Base-by-base conservation (phyloP, 306 rosid species). In the Phaseolus lunatus region DNA sequence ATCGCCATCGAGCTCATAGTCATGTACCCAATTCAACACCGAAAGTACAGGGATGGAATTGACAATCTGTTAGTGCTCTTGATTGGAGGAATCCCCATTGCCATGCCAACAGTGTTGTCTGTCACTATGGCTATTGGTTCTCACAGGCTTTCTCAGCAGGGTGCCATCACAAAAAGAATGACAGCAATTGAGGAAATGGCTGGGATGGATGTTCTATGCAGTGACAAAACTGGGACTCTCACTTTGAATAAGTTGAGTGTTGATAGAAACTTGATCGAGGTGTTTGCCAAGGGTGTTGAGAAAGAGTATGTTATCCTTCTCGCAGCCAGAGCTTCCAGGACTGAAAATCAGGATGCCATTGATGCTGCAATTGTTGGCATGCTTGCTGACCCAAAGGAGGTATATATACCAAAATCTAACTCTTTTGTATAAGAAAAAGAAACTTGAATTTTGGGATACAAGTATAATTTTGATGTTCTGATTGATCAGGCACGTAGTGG, bases 61-160 rank as follows among this genome's bases (percentile, higher is more conserved):
- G 98, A 94, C 72, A 94, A 94, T 82, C 85, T 94, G 59, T 80
- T 94, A 50, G 98, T 94, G 65, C 96, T 94, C 59, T 88, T 94
- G 88, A 94, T 94, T 45, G 98, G 98, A 63, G 98, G 97, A 80
- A 92, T 94, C 68, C 98, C 98, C 3, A 92, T 92, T 79, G 97
- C 98, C 59, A 94, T 94, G 98, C 98, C 98, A 4, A 94, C 98
- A 71, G 98, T 94, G 77, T 84, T 94, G 84, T 94, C 97, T 50
- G 98, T 94, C 78, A 94, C 98, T 15, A 94, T 94, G 98, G 98
- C 98, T 61, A 95, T 92, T 77, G 98, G 98, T 45, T 95, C 98
- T 72, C 98, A 95, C 70, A 88, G 97, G 84, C 94, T 95, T 13
- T 89, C 98, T 44, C 93, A 92, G 77, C 98, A 92, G 75, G 98